Evolutionary conservation across 148 eudicot species (phyloP), one percentile per base, ranked within the genome.

Genomic region (Fallopia convolvulus): DNA sequence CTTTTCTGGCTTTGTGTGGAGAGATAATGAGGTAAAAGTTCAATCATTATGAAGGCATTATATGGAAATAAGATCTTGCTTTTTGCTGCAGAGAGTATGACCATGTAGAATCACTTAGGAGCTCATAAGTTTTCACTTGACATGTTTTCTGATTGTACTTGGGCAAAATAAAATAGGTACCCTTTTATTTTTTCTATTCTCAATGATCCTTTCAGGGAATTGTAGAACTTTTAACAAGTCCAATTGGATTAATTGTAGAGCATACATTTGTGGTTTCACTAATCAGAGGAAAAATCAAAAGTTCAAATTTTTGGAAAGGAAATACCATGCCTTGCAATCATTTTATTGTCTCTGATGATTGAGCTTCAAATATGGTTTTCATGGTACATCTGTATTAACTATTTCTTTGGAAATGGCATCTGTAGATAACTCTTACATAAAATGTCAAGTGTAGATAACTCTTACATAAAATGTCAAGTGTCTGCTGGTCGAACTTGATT

Each of bases 1-100:
- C 77, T 95, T 95, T 80, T 95, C 99, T 79, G 99, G 99, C 74
- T 95, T 89, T 83, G 97, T 91, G 41, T 92, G 91, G 92, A 88
- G 80, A 81, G 97, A 84, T 33, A 87, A 95, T 84, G 97, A 92
- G 97, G 99, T 95, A 88, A 76, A 74, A 63, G 6, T 20, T 65
- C 6, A 65, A 30, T 65, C 41, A 13, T 11, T 65, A 32, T 65
- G 41, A 1, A 68, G 72, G 72, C 42, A 26, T 61, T 61, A 11
- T 30, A 61, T 61, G 70, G 23, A 58, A 61, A 61, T 3, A 10
- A 61, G 70, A 12, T 33, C 17, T 61, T 68, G 5, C 21, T 36
- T 13, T 18, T 8, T 8, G 42, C 44, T 68, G 42, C 18, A 61
- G 44, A 39, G 9, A 58, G 17, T 26, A 61, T 61, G 70, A 30